phyloP scores from a whole-genome alignment of 805 yeast genomes.

The Kodamaea kaohsiungensis region DNA sequence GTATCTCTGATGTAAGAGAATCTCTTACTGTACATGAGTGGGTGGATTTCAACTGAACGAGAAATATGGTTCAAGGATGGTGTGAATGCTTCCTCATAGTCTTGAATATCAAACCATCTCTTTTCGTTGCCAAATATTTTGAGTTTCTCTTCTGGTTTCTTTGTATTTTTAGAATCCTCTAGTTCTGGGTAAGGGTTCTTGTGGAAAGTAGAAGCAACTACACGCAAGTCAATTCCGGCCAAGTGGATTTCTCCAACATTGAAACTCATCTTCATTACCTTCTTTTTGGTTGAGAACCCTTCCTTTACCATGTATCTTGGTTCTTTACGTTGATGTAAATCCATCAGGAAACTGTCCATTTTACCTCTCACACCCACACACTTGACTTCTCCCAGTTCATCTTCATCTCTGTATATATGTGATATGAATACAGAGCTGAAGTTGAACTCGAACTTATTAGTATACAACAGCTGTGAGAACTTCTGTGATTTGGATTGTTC shows the following conservation, averaged over 20 bases:
- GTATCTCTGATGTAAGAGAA: constrained; percentile 72
- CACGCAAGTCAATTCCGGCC: constrained; percentile 58
- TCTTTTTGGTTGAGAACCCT: constrained; percentile 47
- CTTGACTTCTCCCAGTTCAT: constrained; percentile 42
- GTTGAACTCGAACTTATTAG: constrained; percentile 78
- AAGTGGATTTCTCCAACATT: constrained; percentile 64
- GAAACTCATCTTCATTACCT: constrained; percentile 58
- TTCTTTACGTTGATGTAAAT: constrained; percentile 44
- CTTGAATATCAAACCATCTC: constrained; percentile 63
- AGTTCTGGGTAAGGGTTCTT: constrained; percentile 14
- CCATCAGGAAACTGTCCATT: constrained; percentile 38
- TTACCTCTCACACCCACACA: constrained; percentile 67
- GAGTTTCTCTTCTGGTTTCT: constrained; percentile 17
- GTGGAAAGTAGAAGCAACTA: constrained; percentile 49
- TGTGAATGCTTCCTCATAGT: constrained; percentile 58
- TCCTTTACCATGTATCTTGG: constrained; percentile 38
- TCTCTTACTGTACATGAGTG: constrained; percentile 66
- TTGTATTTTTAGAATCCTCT: neutral
- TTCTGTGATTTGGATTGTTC: constrained; percentile 56
- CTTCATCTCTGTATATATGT: constrained; percentile 63
- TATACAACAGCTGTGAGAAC: constrained; percentile 70
- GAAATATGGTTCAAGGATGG: constrained; percentile 36
- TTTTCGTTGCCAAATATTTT: constrained; percentile 53
- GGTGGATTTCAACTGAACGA: constrained; percentile 51
- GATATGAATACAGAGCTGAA: constrained; percentile 73